phyloP scores from a whole-genome alignment of 495 filamentous ascomycete species.

The Trichocladium uniseriatum region DNA sequence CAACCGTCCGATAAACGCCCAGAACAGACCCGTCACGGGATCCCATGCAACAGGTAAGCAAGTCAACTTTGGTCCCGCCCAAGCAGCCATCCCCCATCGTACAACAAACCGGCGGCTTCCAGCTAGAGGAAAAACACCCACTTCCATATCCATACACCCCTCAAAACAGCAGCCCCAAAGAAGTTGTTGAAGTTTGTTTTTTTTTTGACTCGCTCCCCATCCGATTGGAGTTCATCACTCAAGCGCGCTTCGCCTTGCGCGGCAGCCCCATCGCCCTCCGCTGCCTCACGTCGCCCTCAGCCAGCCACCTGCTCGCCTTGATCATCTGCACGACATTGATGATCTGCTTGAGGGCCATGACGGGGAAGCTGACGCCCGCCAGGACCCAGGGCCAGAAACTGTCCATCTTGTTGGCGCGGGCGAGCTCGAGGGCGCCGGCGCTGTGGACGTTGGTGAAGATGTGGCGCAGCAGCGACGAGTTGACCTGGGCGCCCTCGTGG shows the following conservation, averaged over 20 bases:
- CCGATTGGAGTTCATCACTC: no score
- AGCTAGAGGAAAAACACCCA: no score
- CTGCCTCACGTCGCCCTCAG: conserved; percentile 66
- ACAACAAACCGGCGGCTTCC: no score
- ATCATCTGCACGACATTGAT: conserved; percentile 92
- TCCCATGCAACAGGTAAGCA: no score
- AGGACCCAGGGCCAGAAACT: conserved; percentile 78
- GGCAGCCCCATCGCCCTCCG: conserved; percentile 45
- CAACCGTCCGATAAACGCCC: no score
- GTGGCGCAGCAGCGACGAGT: conserved; percentile 50
- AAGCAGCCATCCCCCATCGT: no score
- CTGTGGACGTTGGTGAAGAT: conserved; percentile 79
- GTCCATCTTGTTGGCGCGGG: conserved; percentile 89
- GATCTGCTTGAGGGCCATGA: conserved; percentile 86
- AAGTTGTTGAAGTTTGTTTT: no score
- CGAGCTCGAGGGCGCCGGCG: conserved; percentile 83
- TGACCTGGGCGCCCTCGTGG: conserved; percentile 56
- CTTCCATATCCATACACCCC: no score
- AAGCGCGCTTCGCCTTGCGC: conserved; percentile 30
- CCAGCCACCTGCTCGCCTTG: conserved; percentile 86
- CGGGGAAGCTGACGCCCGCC: conserved; percentile 66
- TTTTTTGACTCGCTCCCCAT: no score
- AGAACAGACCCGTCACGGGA: no score
- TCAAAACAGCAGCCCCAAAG: no score
- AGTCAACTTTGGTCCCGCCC: no score